A percentile compares a stretch with the other conserved stretches of the same genome.
These are phyloP conservation scores for Cladosporium sp. DNA, from an alignment of 2,329 filamentous ascomycete species.

Conservation along the genomic window DNA sequence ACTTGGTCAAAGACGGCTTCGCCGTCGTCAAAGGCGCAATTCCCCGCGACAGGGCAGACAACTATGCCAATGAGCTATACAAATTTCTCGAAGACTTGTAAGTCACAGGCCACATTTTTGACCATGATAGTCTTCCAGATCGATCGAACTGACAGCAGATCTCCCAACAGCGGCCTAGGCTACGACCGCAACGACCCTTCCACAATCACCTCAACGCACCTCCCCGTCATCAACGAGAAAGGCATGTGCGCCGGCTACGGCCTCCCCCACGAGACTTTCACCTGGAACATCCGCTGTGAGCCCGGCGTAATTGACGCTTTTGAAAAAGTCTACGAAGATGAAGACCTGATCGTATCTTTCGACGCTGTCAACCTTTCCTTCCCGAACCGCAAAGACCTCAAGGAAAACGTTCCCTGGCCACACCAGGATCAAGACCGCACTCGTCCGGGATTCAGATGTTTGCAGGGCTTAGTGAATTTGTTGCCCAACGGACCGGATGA, in stretches of 20 bases:
- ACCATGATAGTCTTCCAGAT: not conserved
- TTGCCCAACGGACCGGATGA: constrained; percentile 34
- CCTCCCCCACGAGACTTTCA: constrained; percentile 38
- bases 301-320: constrained; percentile 36
- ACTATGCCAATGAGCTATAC: constrained; percentile 30
- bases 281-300: constrained; percentile 38
- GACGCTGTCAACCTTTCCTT: constrained; percentile 46
- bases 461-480: constrained; percentile 50
- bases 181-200: constrained; percentile 34
- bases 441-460: constrained; percentile 46
- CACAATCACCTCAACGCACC: constrained; percentile 34
- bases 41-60: constrained; percentile 36
- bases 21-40: constrained; percentile 46
- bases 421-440: constrained; percentile 40
- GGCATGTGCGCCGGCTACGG: constrained; percentile 31
- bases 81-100: constrained; percentile 33
- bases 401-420: constrained; percentile 27
- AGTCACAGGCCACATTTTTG: too few species aligned
- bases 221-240: constrained; percentile 34
- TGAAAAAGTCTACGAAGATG: constrained; percentile 37
- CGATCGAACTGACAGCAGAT: not conserved
- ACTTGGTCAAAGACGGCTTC: constrained; percentile 37
- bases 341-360: constrained; percentile 48
- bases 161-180: constrained; percentile 28
- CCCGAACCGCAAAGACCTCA: constrained; percentile 26